Evolutionary conservation across 371 early-diverging fungal species (phyloP).

Genomic region (Nematocida major): DNA sequence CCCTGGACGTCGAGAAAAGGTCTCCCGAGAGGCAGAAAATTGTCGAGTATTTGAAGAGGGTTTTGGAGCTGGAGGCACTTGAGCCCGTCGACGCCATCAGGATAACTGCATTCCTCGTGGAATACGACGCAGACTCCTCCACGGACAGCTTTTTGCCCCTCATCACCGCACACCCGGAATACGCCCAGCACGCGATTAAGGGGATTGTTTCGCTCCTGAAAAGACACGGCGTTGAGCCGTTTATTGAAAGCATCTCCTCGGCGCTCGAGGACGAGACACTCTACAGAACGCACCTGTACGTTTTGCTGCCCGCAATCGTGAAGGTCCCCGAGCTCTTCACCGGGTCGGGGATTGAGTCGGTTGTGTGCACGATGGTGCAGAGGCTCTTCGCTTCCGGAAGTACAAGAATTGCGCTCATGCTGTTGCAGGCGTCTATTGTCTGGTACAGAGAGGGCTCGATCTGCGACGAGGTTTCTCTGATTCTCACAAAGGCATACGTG

Average conservation of each 20-base stretch:
- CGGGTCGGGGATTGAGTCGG: constrained; percentile 15
- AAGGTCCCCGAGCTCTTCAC: constrained; percentile 23
- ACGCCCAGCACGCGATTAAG: constrained; percentile 31
- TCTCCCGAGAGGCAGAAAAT: not conserved
- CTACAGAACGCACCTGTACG: constrained; percentile 42
- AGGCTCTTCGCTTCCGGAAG: constrained; percentile 19
- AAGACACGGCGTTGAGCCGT: constrained; percentile 13
- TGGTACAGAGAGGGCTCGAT: constrained; percentile 28
- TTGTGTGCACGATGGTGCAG: constrained; percentile 6
- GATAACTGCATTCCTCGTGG: constrained; percentile 29
- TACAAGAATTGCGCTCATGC: constrained; percentile 1
- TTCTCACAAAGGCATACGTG: not conserved
- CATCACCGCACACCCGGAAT: constrained; percentile 48
- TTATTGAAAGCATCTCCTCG: constrained; percentile 19
- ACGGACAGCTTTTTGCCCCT: constrained; percentile 28
- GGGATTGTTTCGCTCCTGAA: constrained; percentile 24
- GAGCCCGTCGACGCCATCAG: constrained; percentile 39
- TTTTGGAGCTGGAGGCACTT: constrained; percentile 20
- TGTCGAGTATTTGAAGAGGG: not conserved
- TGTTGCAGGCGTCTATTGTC: constrained; percentile 18
- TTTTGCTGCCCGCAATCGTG: constrained; percentile 27
- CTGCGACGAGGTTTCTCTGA: not conserved
- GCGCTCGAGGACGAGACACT: constrained; percentile 50
- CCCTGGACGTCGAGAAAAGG: not conserved
- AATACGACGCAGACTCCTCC: not conserved